Evolutionary conservation across 257 asterid species (phyloP).

Genomic region (Nicotiana noctiflora): DNA sequence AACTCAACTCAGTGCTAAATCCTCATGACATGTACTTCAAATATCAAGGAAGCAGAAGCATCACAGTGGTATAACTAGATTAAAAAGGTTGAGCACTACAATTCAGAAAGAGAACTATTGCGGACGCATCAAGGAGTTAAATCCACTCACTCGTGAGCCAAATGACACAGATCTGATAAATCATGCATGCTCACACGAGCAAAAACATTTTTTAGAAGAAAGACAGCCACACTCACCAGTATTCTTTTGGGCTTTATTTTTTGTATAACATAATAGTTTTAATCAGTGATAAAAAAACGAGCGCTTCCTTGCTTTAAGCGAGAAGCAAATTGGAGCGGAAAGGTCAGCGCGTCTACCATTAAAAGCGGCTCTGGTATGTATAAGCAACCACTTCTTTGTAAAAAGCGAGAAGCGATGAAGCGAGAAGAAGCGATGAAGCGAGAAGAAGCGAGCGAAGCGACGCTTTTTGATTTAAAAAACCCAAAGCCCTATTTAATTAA

Average conservation of each 20-base stretch:
- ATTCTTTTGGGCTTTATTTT: not conserved
- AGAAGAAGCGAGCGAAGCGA: no score
- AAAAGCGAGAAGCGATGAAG: no score
- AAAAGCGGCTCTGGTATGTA: no score
- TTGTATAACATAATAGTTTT: not conserved
- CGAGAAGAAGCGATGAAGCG: no score
- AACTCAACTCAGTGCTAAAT: not conserved
- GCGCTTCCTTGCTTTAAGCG: no score
- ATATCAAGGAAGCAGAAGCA: not conserved
- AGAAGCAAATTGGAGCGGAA: no score
- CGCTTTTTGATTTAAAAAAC: no score
- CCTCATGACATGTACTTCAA: not conserved
- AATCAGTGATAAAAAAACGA: no score
- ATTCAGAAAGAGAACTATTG: not conserved
- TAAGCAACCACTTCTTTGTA: no score
- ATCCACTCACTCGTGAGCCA: not conserved
- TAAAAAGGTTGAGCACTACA: not conserved
- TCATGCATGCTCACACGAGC: not conserved
- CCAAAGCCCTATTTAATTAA: no score
- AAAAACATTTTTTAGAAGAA: not conserved
- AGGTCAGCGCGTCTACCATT: no score
- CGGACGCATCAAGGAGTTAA: not conserved
- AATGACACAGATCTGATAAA: not conserved
- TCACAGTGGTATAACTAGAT: not conserved
- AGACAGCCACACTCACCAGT: not conserved